Percentiles rank a stretch among this genome's conserved stretches.
phyloP scores from a whole-genome alignment of 192 early-diverging fungal species.

The Thamnidium elegans region DNA sequence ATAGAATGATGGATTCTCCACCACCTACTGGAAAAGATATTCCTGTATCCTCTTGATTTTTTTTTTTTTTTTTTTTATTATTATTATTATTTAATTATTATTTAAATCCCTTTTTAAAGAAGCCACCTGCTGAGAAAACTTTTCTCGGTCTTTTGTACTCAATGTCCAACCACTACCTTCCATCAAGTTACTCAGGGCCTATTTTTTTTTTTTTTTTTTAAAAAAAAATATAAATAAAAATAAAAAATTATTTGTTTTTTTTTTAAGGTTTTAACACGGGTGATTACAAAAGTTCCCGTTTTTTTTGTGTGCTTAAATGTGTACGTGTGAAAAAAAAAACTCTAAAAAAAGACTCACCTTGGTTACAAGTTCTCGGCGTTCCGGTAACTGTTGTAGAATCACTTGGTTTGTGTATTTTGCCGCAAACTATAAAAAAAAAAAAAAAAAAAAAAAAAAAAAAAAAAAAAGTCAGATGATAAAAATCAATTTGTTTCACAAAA shows the following conservation, averaged over 20 bases:
- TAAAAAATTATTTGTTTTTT: constrained; percentile 15
- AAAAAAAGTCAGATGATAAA: not conserved
- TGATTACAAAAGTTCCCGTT: constrained; percentile 46
- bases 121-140: constrained; percentile 62
- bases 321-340: not conserved
- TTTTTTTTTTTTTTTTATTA: constrained; percentile 2
- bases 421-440: constrained; percentile 37
- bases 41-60: constrained; percentile 6
- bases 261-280: constrained; percentile 39
- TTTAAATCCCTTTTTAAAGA: constrained; percentile 49
- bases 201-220: too few relatives aligned
- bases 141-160: constrained; percentile 54
- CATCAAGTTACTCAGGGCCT: constrained; percentile 56
- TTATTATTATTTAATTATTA: constrained; percentile 12
- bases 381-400: constrained; percentile 52
- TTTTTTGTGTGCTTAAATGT: constrained; percentile 37
- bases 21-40: not conserved
- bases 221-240: not conserved
- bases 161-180: constrained; percentile 57
- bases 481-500: not conserved
- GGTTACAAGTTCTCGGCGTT: constrained; percentile 38
- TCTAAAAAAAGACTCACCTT: constrained; percentile 31
- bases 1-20: not conserved
- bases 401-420: constrained; percentile 54
- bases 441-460: not conserved